Base-by-base conservation (phyloP, 164 flowering plant genomes). In the Chimonanthus salicifolius region DNA sequence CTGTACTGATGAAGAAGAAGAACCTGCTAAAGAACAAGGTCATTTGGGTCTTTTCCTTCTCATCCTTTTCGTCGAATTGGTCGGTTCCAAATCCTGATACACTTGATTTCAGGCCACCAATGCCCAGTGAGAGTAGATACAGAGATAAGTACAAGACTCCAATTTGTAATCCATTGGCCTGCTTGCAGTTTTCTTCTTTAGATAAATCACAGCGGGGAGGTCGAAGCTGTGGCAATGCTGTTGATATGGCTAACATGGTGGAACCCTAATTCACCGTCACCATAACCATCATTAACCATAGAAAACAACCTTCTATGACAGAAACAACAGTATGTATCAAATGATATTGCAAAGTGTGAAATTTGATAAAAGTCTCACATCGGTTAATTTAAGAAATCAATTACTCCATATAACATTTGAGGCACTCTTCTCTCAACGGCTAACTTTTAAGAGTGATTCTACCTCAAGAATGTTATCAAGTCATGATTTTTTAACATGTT, bases 51-150 rank as follows among this genome's bases (percentile, higher is more conserved):
- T 86, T 90, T 74, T 92, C 97, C 72, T 85, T 86, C 21, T 86
- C 87, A 18, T 89, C 91, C 54, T 80, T 89, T 21, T 88, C 98
- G 43, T 92, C 97, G 70, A 94, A 92, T 54, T 94, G 98, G 68
- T 94, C 98, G 0, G 89, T 83, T 68, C 98, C 97, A 64, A 94
- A 94, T 66, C 94, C 97, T 16, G 98, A 90, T 2, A 94, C 92
- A 20, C 98, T 88, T 0, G 98, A 94, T 71, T 92, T 92, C 5
- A 94, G 83, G 75, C 98, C 97, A 4, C 98, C 98, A 1, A 93
- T 92, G 10, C 98, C 98, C 4, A 94, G 69, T 18, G 97, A 92
- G 11, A 92, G 87, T 4, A 91, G 69, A 76, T 91, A 92, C 0
- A 94, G 72, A 54, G 95, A 80, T 7, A 85, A 0, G 83, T 92